Base-by-base conservation (phyloP, 2,329 filamentous ascomycete genomes). In the Colletotrichum sp. region DNA sequence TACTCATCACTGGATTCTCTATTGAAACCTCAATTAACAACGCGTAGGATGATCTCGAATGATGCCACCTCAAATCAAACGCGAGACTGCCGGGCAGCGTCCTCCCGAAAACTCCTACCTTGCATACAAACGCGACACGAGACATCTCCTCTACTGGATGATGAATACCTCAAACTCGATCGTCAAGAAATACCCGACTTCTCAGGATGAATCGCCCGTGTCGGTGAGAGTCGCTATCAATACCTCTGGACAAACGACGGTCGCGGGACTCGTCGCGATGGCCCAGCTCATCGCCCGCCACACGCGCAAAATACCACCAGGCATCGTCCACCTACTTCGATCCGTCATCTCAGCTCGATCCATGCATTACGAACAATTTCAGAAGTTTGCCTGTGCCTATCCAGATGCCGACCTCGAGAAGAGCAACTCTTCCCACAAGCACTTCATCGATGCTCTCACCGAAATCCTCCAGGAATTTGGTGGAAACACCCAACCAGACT, bases 371-470 rank as follows among this genome's bases (percentile, higher is more conserved):
- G 64, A 59, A 13, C 68, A 76, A 3, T 87, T 84, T 66, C 78
- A 82, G 57, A 79, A 81, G 63, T 72, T 83, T 12, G 80, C 79
- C 36, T 77, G 78, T 8, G 68, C 77, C 8, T 80, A 79, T 29
- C 78, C 80, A 6, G 83, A 85, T 54, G 80, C 81, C 7, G 81
- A 84, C 9, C 77, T 84, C 8, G 77, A 84, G 64, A 78, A 77
- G 62, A 85, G 81, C 70, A 87, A 87, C 72, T 74, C 70, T 3
- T 79, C 80, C 1, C 85, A 88, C 75, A 83, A 84, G 58, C 75
- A 81, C 47, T 88, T 87, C 74, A 87, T 87, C 66, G 80, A 86
- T 57, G 80, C 79, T 3, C 80, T 88, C 3, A 78, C 75, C 5
- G 75, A 83, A 6, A 81, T 82, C 1, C 86, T 86, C 43, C 36